These are phyloP conservation scores for Turnera subulata DNA, from an alignment of 345 rosid genomes.

Conservation along the genomic window DNA sequence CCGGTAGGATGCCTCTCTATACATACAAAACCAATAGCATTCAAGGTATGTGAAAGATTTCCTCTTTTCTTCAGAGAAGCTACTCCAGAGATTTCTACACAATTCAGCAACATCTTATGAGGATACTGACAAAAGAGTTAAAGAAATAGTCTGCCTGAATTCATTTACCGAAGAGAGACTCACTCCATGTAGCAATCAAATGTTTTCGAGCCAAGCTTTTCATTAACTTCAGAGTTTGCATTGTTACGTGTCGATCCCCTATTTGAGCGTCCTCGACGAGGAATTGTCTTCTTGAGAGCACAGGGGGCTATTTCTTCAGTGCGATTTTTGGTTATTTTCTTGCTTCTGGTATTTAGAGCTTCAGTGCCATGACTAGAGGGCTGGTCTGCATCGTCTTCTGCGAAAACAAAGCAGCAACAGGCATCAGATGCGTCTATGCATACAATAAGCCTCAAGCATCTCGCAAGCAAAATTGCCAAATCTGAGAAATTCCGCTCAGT, in stretches of 20 bases:
- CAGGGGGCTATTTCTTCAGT: conserved; percentile 33
- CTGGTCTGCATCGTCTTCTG: conserved; percentile 17
- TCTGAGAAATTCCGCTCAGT: no score
- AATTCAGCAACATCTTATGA: conserved; percentile 8
- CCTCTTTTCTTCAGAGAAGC: conserved; percentile 41
- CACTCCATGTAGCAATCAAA: conserved; percentile 43
- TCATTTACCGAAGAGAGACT: conserved; percentile 13
- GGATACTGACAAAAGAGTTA: neutral
- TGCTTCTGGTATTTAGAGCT: conserved; percentile 14
- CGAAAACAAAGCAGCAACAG: conserved; percentile 10
- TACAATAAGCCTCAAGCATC: no score
- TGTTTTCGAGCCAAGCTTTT: neutral
- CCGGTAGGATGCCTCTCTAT: conserved; percentile 28
- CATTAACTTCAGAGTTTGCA: conserved; percentile 17
- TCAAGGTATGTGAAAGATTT: conserved; percentile 43
- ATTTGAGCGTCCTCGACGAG: conserved; percentile 29
- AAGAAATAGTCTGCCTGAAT: neutral
- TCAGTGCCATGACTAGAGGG: conserved; percentile 38
- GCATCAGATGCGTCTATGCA: neutral
- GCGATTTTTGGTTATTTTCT: conserved; percentile 19
- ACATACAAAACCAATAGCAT: conserved; percentile 50
- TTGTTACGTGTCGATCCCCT: conserved; percentile 32
- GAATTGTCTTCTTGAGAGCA: conserved; percentile 27
- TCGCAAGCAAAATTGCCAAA: no score
- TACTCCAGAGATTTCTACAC: conserved; percentile 50